A percentile compares a stretch with the other conserved stretches of the same genome.
phyloP scores from a whole-genome alignment of 2,329 filamentous ascomycete species.

The Neospermospora avenae region DNA sequence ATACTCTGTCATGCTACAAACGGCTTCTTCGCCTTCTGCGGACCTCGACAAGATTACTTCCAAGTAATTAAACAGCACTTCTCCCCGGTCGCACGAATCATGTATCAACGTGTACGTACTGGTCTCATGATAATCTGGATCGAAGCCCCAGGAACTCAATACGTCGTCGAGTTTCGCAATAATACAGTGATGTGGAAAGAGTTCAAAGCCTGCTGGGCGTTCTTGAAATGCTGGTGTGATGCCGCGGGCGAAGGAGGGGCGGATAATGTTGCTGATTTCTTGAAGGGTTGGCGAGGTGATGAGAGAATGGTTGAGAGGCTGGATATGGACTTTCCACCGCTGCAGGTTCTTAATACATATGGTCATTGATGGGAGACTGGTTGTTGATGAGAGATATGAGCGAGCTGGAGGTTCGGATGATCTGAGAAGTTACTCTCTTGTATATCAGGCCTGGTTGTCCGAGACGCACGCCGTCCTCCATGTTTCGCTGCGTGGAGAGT shows the following conservation, averaged over 20 bases:
- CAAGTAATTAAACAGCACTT: neutral
- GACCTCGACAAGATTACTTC: constrained; percentile 1
- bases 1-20: constrained; percentile 3
- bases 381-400: neutral
- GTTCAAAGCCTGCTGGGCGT: constrained; percentile 8
- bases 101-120: neutral
- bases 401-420: neutral
- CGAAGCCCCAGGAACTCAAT: neutral
- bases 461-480: too few species aligned
- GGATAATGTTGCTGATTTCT: neutral
- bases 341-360: neutral
- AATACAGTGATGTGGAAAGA: neutral
- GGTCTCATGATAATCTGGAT: constrained; percentile 10
- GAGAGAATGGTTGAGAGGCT: neutral
- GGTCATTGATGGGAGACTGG: neutral
- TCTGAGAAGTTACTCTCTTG: too few species aligned
- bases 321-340: neutral
- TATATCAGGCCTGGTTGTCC: too few species aligned
- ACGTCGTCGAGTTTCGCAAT: neutral
- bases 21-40: constrained; percentile 7
- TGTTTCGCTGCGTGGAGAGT: too few species aligned
- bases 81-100: neutral
- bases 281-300: neutral
- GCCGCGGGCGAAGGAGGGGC: neutral
- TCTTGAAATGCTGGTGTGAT: constrained; percentile 8